Conservation (phyloP, 129 eudicot genomes). For the sunflower (Helianthus annuus) region HanXRQr2.0-SUNRISE NC_035445.2:125504653-125505152, state of each 20-base stretch:
- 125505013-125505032: not conserved
- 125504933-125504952: constrained; percentile 35
- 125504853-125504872: constrained; percentile 40
- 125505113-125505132: not conserved
- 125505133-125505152: constrained; percentile 3
- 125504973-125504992: constrained; percentile 37
- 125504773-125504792: constrained; percentile 22
- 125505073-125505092: not conserved
- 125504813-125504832: constrained; percentile 26
- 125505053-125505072: constrained; percentile 14
- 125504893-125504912: constrained; percentile 23
- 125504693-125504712: no score
- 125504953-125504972: constrained; percentile 33
- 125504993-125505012: constrained; percentile 18
- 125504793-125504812: constrained; percentile 20
- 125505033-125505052: constrained; percentile 15
- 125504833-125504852: constrained; percentile 19
- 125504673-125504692: not conserved
- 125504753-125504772: constrained; percentile 26
- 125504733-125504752: constrained; percentile 18
- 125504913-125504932: constrained; percentile 30
- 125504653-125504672: constrained; percentile 24
- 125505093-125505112: no score
- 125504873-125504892: constrained; percentile 24
- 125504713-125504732: constrained; percentile 13